Base-by-base conservation (phyloP, 2,329 filamentous ascomycete species). In the Taxawa tesnikishii region DNA sequence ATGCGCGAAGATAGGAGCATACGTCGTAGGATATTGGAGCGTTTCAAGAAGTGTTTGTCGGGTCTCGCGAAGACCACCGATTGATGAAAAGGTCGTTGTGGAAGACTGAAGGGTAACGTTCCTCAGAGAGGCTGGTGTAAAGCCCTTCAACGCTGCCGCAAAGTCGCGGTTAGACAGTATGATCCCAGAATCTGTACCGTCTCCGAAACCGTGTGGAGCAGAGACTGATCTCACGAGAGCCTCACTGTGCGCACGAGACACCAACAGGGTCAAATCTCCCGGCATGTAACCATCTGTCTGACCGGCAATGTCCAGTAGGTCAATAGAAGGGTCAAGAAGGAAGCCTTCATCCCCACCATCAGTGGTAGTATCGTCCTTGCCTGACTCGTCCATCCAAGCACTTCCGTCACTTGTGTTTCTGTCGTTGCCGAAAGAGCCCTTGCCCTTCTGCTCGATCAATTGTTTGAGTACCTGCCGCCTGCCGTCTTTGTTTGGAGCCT, bases 211-310 rank as follows among this genome's bases (percentile, higher is more conserved):
- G 1, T 49, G 50, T 21, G 47, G 41, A 16, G 63, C 59, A 4
- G 51, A 54, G 16, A 96, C 78, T 6, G 79, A 79, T 7, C 88
- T 79, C 44, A 96, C 93, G 11, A 98, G 70, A 15, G 88, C 83
- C 58, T 96, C 90, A 46, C 88, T 94, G 33, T 87, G 75, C 23
- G 90, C 88, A 37, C 90, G 73, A 8, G 83, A 79, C 12, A 93
- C 81, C 8, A 98, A 72, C 2, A 94, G 68, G 11, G 80, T 76
- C 23, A 98, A 67, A 54, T 98, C 90, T 3, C 87, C 90, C 1
- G 90, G 88, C 87, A 96, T 94, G 52, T 96, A 98, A 1, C 90
- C 90, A 50, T 98, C 90, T 0, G 88, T 96, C 44, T 88, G 79
- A 2, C 90, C 87, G 12, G 92, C 85, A 34, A 98, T 70, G 41